Base-by-base conservation (phyloP, 805 yeast genomes). In the Blastobotrys peoriensis region DNA sequence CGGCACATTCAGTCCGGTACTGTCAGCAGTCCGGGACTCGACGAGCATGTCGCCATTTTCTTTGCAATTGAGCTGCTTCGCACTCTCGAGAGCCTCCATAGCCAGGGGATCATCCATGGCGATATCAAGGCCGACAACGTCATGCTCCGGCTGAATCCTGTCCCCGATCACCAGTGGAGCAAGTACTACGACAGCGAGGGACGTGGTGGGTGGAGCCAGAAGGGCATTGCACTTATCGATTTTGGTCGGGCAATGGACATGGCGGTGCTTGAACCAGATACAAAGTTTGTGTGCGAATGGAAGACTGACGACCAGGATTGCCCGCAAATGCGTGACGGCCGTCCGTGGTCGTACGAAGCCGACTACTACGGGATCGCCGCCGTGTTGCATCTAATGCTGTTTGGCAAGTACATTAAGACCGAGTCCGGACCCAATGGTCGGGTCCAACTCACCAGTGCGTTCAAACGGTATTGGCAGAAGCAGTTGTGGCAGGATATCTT, bases 121-220 rank as follows among this genome's bases (percentile, higher is more conserved):
- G 95, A 88, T 59, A 62, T 88, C 43, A 85, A 83, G 57, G 82
- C 95, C 0, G 95, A 85, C 50, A 88, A 87, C 58, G 84, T 93
- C 51, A 83, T 88, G 94, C 57, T 86, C 0, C 63, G 83, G 33
- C 69, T 83, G 34, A 64, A 66, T 13, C 46, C 55, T 21, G 51
- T 47, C 0, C 54, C 51, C 3, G 47, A 41, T 45, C 27, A 62
- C 51, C 27, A 40, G 38, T 41, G 52, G 46, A 33, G 44, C 41
- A 28, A 49, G 43, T 6, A 40, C 15, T 73, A 69, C 45, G 54
- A 58, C 28, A 48, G 62, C 0, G 56, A 63, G 18, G 75, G 74
- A 0, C 44, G 53, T 0, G 49, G 63, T 33, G 76, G 73, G 2
- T 78, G 85, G 84, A 43, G 54, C 17, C 49, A 61, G 2, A 73